Evolutionary conservation across 805 yeast species (phyloP).

Genomic region (Cyberlindnera nakhonratchasimensis): DNA sequence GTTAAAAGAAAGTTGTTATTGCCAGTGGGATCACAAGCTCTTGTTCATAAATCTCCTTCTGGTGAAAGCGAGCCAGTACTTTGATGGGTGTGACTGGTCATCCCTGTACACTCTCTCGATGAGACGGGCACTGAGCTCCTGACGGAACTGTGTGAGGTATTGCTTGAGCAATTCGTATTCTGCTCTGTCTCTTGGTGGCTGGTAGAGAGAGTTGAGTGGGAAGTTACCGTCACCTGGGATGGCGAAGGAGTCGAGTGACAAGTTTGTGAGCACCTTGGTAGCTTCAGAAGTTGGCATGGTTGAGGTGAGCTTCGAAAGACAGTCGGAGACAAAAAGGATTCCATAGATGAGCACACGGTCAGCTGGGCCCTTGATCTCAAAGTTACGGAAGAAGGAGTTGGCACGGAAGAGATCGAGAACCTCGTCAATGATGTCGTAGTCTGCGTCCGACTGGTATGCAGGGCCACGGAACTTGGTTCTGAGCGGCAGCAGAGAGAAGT

Average conservation of each 20-base stretch:
- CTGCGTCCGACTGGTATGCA: conserved; percentile 69
- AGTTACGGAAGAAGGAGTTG: conserved; percentile 93
- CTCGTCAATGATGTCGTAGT: conserved; percentile 92
- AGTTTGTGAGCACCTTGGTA: conserved; percentile 65
- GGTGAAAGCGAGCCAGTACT: conserved; percentile 94
- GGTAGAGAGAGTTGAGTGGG: conserved; percentile 78
- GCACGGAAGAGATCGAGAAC: conserved; percentile 89
- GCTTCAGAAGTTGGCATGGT: conserved; percentile 56
- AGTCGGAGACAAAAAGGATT: conserved; percentile 81
- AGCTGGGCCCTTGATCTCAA: conserved; percentile 93
- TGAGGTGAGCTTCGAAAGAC: conserved; percentile 60
- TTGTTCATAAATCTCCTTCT: conserved; percentile 96
- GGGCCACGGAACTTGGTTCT: conserved; percentile 88
- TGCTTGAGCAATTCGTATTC: conserved; percentile 78
- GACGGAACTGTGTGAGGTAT: conserved; percentile 90
- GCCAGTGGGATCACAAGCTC: conserved; percentile 40
- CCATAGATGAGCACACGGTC: conserved; percentile 94
- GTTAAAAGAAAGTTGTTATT: background rate
- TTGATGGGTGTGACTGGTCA: conserved; percentile 63
- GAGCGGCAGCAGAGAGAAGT: conserved; percentile 80
- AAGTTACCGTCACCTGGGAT: conserved; percentile 95
- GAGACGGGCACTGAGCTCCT: conserved; percentile 82
- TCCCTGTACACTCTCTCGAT: conserved; percentile 68
- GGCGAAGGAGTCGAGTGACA: conserved; percentile 82
- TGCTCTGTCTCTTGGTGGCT: conserved; percentile 67